Evolutionary conservation across 2,329 filamentous ascomycete genomes (phyloP), one percentile per base, ranked within the genome.

Genomic region (Nothophaeocryptopus gaeumannii): DNA sequence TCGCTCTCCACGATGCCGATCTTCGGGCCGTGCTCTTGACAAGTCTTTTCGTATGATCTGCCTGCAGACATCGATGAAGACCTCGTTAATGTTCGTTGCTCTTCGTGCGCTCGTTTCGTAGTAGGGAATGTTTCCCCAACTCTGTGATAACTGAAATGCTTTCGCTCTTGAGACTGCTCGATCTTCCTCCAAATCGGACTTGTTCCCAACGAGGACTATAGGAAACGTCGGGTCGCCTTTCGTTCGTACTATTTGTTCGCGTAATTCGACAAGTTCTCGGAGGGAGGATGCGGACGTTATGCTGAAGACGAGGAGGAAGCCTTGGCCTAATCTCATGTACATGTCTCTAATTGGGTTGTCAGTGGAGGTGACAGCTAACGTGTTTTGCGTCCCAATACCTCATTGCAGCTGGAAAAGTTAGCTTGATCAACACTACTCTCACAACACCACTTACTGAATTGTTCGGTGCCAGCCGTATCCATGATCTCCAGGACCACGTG

Each of bases 321-420:
- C 89, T 72, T 95, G 89, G 47, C 89, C 89, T 34, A 89, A 88
- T 68, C 93, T 93, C 88, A 96, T 95, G 75, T 95, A 93, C 39
- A 92, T 77, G 67, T 93, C 88, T 66, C 88, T 60, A 43, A 5
- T 10, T 15, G 14, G 14, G 20, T 10, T 4, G 47, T 54, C 43
- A 54, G 15, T 44, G 12, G 13, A 13, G 11, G 34, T 29, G 45
- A 20, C 13, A 32, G 11, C 16, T 20, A 35, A 7, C 14, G 12
- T 14, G 34, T 26, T n/a, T 20, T 30, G 29, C 34, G 36, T 29
- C 10, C 41, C n/a, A 36, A 34, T 58, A 60, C 43, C 49, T 53
- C 49, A 64, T 64, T 32, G 61, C 60, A 34, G 50, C 50, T 61
- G 46, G 47, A 46, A 13, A 36, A 37, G 48, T 56, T 46, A 55